Evolutionary conservation across 1,139 yeast species (phyloP), one percentile per base, ranked within the genome.

Genomic region (Geotrichum siamense): DNA sequence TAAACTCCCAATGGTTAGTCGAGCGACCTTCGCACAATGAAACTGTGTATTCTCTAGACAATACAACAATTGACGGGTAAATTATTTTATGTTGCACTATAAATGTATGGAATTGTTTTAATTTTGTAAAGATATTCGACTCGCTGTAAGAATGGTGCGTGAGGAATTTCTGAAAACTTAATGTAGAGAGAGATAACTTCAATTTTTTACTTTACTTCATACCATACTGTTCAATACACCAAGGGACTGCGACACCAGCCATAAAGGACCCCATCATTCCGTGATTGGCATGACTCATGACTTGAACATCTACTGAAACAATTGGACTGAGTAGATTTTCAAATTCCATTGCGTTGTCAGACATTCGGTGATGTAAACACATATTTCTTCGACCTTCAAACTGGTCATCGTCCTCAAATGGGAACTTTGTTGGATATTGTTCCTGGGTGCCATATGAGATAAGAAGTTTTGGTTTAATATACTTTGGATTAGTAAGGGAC

Each of bases 361-460:
- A 27, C 44, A 41, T 41, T 22, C 44, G 21, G 23, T 41, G 35
- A 20, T 41, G 44, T 27, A 41, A 13, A 15, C 40, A 41, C 44
- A 41, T 36, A 5, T n/a, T 16, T 1, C 40, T n/a, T 21, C 44
- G 17, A 3, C 30, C n/a, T 19, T 41, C 30, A 25, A 41, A 41
- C 37, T 41, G 40, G n/a, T 28, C 37, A 8, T 29, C 28, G 15
- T 36, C 2, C 17, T 41, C 44, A 17, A 41, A 41, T 13, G 22
- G 19, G 25, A 41, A 41, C 31, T 36, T 21, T 12, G 27, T 17
- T 5, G 44, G 44, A 23, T 41, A 41, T 17, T 41, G 44, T 20
- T 41, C 44, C 19, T 41, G 40, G 5, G 44, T 41, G 5, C 44
- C 44, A 21, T 41, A 41, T 4, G 40, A 38, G n/a, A 35, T 15